A percentile compares a stretch with the other conserved stretches of the same genome.
These are phyloP conservation scores for Botryotinia convoluta DNA, from an alignment of 2,329 filamentous ascomycete genomes.

Conservation along the genomic window DNA sequence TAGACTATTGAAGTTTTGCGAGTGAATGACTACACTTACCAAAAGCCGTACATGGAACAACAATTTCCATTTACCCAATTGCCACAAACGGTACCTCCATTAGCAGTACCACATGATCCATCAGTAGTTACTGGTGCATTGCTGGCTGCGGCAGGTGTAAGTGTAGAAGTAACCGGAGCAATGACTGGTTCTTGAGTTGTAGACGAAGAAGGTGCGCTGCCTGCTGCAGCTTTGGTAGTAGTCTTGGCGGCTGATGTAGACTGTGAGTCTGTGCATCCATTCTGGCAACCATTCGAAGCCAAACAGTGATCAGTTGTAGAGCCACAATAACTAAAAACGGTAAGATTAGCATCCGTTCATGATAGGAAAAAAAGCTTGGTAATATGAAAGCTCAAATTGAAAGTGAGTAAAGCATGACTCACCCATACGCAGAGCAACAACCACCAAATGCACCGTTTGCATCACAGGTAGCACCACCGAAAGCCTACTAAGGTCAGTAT, in stretches of 20 bases:
- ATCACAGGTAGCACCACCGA: constrained; percentile 35
- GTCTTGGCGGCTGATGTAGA: constrained; percentile 21
- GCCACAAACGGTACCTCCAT: constrained; percentile 50
- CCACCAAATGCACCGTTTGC: constrained; percentile 33
- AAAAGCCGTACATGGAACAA: constrained; percentile 58
- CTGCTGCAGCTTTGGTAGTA: constrained; percentile 22
- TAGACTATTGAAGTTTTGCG: constrained; percentile 14
- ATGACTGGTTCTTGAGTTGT: constrained; percentile 34
- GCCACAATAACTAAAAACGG: constrained; percentile 34
- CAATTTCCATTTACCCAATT: constrained; percentile 52
- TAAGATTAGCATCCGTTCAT: constrained; percentile 25
- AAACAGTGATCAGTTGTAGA: constrained; percentile 33
- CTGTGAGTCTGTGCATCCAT: constrained; percentile 31
- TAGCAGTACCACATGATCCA: constrained; percentile 51
- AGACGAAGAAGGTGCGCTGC: neutral
- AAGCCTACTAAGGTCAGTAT: constrained; percentile 21
- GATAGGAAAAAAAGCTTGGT: neutral
- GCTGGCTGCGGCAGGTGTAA: constrained; percentile 31
- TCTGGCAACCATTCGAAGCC: constrained; percentile 36
- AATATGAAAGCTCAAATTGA: neutral
- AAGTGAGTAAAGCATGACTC: constrained; percentile 18
- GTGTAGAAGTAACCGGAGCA: constrained; percentile 26
- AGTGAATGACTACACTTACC: constrained; percentile 34
- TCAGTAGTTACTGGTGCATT: constrained; percentile 46
- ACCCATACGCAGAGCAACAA: constrained; percentile 37